Base-by-base conservation (phyloP, 345 rosid species). In the Salix udensis region DNA sequence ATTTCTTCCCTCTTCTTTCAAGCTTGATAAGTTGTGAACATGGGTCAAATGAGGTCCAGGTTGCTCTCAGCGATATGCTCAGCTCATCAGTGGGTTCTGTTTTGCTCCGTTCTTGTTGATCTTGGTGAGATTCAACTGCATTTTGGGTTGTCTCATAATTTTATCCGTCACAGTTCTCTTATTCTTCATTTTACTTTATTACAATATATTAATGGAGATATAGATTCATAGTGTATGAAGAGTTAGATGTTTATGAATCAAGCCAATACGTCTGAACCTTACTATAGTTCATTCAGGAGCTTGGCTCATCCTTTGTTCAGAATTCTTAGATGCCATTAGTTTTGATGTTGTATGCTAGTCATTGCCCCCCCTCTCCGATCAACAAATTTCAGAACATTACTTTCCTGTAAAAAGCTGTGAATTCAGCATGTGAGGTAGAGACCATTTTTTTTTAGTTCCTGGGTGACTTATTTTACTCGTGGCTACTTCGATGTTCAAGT, bases 11-110 rank as follows among this genome's bases (percentile, higher is more conserved):
- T 0, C 87, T 95, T 55, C 86, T 95, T 67, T 88, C 89, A 26
- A 83, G 88, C 85, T 87, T 95, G 88, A 82, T 93, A 83, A 90
- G 97, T 80, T 90, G 98, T 70, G 97, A 95, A 77, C 98, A 95
- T 55, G 98, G 98, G 36, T 88, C 98, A 7, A 88, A 85, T 62
- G 98, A 95, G 81, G 94, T 95, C 61, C 98, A 89, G 85, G 78
- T 87, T 74, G 98, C 98, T 71, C 96, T 95, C 72, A 88, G 98
- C 71, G 97, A 91, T 76, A 91, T 93, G 92, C 91, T 95, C 39
- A 86, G 88, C 78, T 85, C 91, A 64, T 89, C 93, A 6, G 93
- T 95, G 37, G 98, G 98, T 64, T 94, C 97, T 21, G 61, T 95
- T 62, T 80, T 95, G 81, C 94, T 95, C 64, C 84, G 90, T 19